Evolutionary conservation across 768 basidiomycete genomes (phyloP), one percentile per base, ranked within the genome.

Genomic region (Solioccasus polychromus): DNA sequence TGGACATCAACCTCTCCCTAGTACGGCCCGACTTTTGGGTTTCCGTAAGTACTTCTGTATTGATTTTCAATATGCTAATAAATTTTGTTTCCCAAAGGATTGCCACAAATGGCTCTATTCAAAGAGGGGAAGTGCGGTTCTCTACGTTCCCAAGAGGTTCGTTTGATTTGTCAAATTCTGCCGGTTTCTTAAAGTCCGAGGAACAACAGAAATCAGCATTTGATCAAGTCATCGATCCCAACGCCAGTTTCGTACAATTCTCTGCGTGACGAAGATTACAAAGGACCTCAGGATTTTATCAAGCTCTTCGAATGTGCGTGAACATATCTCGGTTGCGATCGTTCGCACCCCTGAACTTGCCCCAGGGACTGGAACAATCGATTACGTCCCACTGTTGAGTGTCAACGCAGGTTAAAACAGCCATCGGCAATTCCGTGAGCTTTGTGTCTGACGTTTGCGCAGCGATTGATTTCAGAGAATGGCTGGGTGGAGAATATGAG

Each of bases 101-200:
- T 85, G 83, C 52, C 87, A 92, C 65, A 92, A 93, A 65, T 94
- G 92, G 90, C 67, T 92, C 2, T 82, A 74, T 54, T 73, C 79
- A 3, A 84, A 88, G 61, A 75, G 90, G 5, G 71, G 79, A 2
- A 80, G 75, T 37, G 81, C 87, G 0, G 70, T 85, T 15, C 68
- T 93, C 12, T 93, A 92, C 59, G 85, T 88, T 5, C 85, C 89
- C 0, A 73, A 69, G 45, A 65, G 78, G 80, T 79, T 46, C 24
- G 73, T 19, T 35, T 10, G 5, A 9, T 9, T 42, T 35, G 32
- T 18, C 17, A 6, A 6, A 11, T 26, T 20, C 11, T 20, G 3
- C 30, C 30, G 17, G 18, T 30, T 26, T 26, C 25, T 28, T 18
- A 35, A 35, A 8, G 22, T 41, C 42, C 18, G 28, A 44, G 10